Evolutionary conservation across 108 stramenopile genomes (phyloP).

Genomic region (Pseudonitzschia delicatissima): DNA sequence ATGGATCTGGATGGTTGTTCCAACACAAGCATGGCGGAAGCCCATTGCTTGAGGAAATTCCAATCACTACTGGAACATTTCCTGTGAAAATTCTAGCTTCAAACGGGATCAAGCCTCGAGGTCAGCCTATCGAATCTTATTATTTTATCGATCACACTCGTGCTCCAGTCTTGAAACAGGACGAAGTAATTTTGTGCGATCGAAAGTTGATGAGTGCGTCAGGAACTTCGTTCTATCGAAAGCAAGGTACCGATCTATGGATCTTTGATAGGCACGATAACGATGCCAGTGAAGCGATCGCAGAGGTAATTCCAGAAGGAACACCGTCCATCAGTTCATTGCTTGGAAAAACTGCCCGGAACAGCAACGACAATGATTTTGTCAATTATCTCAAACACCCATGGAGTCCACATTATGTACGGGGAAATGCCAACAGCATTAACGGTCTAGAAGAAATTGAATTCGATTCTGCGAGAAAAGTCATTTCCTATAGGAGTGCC

Average conservation of each 20-base stretch:
- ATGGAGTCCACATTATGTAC: constrained; percentile 1
- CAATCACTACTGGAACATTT: not conserved
- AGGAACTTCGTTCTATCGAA: not conserved
- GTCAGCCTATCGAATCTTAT: not conserved
- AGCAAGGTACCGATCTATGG: not conserved
- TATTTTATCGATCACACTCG: not conserved
- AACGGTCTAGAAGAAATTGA: not conserved
- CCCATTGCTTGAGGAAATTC: not conserved
- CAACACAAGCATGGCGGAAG: constrained; percentile 8
- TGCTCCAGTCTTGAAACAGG: not conserved
- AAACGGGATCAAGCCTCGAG: not conserved
- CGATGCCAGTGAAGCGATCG: not conserved
- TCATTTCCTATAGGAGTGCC: not conserved
- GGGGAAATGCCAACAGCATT: not conserved
- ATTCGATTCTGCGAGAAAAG: not conserved
- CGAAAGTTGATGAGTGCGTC: not conserved
- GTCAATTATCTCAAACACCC: not conserved
- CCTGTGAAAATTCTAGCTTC: not conserved
- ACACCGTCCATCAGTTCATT: not conserved
- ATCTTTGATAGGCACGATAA: not conserved
- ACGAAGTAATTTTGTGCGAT: not conserved
- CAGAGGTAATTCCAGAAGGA: not conserved
- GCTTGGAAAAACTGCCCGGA: not conserved
- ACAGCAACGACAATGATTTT: not conserved
- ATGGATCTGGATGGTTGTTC: constrained; percentile 40